Base-by-base conservation (phyloP, 208 protist species). In the Herpetomonas tarakana region DNA sequence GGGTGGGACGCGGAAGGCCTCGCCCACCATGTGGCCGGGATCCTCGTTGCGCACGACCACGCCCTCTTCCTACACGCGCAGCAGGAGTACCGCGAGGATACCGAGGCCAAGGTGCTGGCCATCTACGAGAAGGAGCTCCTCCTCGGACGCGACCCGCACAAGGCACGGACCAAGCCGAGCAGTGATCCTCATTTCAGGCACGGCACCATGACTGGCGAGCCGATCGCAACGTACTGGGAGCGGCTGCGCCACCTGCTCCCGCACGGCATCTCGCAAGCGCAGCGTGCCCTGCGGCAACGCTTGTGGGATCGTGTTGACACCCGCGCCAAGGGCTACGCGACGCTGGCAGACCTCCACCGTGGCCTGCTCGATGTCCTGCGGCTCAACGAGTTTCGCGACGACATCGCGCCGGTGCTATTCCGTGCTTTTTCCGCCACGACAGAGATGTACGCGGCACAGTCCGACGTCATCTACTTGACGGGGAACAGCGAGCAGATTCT, bases 371-470 rank as follows among this genome's bases (percentile, higher is more conserved):
- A 84, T 29, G 52, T 78, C 35, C 61, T 86, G 39, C 66, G 62
- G 24, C 63, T 86, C 51, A 51, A 85, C 27, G 56, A 72, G 2
- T 86, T 78, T 46, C 75, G 78, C 18, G 56, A 71, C 9, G 78
- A 89, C 39, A 65, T 84, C 24, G 57, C 73, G 21, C 71, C 79
- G 4, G 65, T 73, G 9, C 52, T 82, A 21, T 72, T 81, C 56
- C 73, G 74, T 12, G 64, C 78, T 53, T 85, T 85, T 30, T 70
- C 70, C 53, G 74, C 74, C 3, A 81, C 79, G 7, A 83, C 83
- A 60, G 69, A 82, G 56, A 50, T 78, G 49, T 49, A 55, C 2
- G 64, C 62, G 19, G 39, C 67, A 11, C 39, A 54, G 24, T 14
- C 58, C 44, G 69, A 59, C 44, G 38, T 72, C 0, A 53, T 83